Base-by-base conservation (phyloP, 2,329 filamentous ascomycete species). In the Aureobasidium leucospermi region DNA sequence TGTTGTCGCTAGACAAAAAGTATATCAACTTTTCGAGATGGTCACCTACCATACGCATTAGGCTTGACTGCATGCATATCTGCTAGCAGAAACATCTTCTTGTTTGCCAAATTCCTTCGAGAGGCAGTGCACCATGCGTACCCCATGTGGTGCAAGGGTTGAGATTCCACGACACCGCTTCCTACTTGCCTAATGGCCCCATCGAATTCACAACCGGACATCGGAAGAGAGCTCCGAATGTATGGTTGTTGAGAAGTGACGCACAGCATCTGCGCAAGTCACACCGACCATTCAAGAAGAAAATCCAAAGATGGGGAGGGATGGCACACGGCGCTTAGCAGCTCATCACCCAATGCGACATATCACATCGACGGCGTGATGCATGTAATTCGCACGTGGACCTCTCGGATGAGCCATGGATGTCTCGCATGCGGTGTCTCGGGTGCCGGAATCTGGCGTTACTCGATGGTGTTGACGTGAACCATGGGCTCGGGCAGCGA, bases 341-440 rank as follows among this genome's bases (percentile, higher is more conserved):
- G 19, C 48, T 23, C 31, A 28, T 34, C 34, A 10, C 32, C 23
- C 19, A 32, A 58, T 41, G 15, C 43, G 34, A 58, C 23, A 31
- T 47, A 34, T 58, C 55, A 58, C 55, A 58, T 46, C 38, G 16
- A 9, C 34, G 36, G 32, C 28, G 29, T 34, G 42, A 34, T 58
- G 55, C 55, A 58, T 58, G 55, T 19, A 39, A 58, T 58, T 38
- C 45, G 13, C 55, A 48, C 55, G 55, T 58, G 55, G 55, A 6
- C 31, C 39, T n/a, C 8, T 46, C 29, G 38, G 39, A 34, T 9
- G 51, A 55, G 31, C 52, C 41, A 57, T 46, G 42, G 55, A 58
- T 58, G 55, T 58, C 55, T 58, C 43, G 55, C 55, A 58, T 58
- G 55, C 55, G 42, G 31, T 48, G 41, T 48, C 55, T 48, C 43